phyloP scores from a whole-genome alignment of 768 basidiomycete species.

The Russula brevipes region DNA sequence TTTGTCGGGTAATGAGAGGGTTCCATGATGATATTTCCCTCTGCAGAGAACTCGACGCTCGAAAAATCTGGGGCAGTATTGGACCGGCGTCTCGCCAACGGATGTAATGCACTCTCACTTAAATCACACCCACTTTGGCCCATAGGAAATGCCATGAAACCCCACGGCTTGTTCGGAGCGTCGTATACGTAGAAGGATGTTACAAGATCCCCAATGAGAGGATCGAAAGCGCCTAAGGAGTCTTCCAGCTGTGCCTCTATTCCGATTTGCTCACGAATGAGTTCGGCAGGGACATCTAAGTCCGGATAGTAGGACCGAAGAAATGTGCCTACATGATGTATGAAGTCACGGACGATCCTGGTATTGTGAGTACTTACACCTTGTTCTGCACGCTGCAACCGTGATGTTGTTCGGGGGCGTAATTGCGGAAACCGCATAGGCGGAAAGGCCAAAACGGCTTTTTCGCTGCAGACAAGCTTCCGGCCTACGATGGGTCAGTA shows the following conservation, averaged over 20 bases:
- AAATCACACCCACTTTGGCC: conserved; percentile 55
- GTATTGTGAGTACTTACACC: conserved; percentile 42
- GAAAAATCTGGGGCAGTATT: conserved; percentile 44
- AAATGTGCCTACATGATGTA: conserved; percentile 51
- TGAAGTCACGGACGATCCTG: conserved; percentile 4
- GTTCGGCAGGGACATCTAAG: conserved; percentile 63
- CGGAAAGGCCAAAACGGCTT: conserved; percentile 51
- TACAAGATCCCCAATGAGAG: conserved; percentile 51
- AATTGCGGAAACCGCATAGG: conserved; percentile 43
- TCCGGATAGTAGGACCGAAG: conserved; percentile 68
- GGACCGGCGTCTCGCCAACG: neutral
- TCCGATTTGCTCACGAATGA: conserved; percentile 53
- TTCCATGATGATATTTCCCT: conserved; percentile 33
- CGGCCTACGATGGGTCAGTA: conserved; percentile 29
- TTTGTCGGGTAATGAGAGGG: conserved; percentile 40
- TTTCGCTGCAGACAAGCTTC: conserved; percentile 30
- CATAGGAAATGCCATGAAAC: conserved; percentile 54
- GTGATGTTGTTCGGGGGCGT: conserved; percentile 31
- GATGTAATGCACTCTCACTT: conserved; percentile 42
- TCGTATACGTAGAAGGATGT: conserved; percentile 36
- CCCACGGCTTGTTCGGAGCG: conserved; percentile 26
- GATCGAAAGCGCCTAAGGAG: conserved; percentile 47
- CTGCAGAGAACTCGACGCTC: conserved; percentile 32
- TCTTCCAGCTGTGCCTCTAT: conserved; percentile 39
- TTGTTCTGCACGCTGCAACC: conserved; percentile 56